These are phyloP conservation scores for Immersiporthe knoxdaviesiana DNA, from an alignment of 2,329 filamentous ascomycete species.

Conservation along the genomic window DNA sequence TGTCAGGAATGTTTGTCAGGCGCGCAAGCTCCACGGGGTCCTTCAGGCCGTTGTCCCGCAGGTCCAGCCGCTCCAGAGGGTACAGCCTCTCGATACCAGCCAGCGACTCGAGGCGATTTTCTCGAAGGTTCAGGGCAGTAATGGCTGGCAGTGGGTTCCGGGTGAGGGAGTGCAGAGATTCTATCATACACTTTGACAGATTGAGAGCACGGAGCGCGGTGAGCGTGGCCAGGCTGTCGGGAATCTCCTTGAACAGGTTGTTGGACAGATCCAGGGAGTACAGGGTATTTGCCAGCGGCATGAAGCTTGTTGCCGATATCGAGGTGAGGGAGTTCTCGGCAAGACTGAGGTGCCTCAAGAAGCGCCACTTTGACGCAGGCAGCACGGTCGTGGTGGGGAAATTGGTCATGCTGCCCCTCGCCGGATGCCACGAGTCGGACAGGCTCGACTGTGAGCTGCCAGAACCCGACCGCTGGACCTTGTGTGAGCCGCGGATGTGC, in stretches of 20 bases:
- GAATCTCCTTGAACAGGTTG: conserved; percentile 93
- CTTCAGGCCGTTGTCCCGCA: conserved; percentile 87
- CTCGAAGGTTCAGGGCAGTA: conserved; percentile 86
- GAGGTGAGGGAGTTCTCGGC: conserved; percentile 89
- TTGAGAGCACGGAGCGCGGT: conserved; percentile 91
- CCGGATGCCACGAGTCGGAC: conserved; percentile 65
- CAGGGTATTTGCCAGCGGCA: conserved; percentile 82
- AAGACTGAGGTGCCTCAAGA: conserved; percentile 87
- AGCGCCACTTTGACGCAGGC: conserved; percentile 90
- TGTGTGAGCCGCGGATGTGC: conserved; percentile 69
- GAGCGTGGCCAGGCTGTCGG: conserved; percentile 84
- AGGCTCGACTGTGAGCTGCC: conserved; percentile 87
- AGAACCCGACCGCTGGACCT: conserved; percentile 84
- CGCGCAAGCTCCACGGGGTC: conserved; percentile 90
- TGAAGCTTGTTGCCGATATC: conserved; percentile 74
- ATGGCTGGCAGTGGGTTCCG: conserved; percentile 90
- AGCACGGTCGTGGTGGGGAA: conserved; percentile 72
- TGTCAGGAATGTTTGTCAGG: conserved; percentile 86
- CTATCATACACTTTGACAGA: conserved; percentile 96
- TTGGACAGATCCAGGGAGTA: conserved; percentile 91
- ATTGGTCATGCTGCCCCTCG: conserved; percentile 78
- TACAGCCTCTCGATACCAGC: conserved; percentile 88
- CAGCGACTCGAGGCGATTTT: conserved; percentile 83
- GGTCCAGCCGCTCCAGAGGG: conserved; percentile 85
- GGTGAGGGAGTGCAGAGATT: conserved; percentile 84